Conservation (phyloP, 2,329 filamentous ascomycete species). For the Ambrosiella cleistominuta region DNA sequence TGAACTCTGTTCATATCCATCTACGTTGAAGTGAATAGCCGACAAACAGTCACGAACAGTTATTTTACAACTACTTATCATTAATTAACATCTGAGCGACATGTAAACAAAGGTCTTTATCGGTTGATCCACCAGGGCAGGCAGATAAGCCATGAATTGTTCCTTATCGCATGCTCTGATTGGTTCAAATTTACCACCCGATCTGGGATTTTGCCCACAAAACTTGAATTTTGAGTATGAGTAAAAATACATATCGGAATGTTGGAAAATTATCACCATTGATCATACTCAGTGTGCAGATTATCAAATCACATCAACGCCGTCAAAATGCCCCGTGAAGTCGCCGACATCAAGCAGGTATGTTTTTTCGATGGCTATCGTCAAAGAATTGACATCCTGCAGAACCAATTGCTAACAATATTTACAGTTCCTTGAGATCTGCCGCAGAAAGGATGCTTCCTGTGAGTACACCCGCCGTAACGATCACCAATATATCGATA, state of each 20-base stretch:
- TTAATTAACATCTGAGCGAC: background rate
- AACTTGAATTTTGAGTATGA: conserved; percentile 8
- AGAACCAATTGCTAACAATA: conserved; percentile 7
- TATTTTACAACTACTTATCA: background rate
- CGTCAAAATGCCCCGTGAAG: conserved; percentile 87
- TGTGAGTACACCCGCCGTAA: conserved; percentile 44
- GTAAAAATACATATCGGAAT: conserved; percentile 12
- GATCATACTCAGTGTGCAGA: conserved; percentile 13
- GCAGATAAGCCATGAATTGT: conserved; percentile 9
- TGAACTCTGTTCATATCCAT: too few relatives aligned
- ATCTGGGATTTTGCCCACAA: conserved; percentile 13
- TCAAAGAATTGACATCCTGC: background rate
- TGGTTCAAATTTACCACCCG: conserved; percentile 8
- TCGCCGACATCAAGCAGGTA: conserved; percentile 90
- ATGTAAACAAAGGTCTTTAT: background rate
- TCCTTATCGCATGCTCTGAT: background rate
- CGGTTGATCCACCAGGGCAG: conserved; percentile 11
- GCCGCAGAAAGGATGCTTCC: conserved; percentile 96
- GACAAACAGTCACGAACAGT: too few relatives aligned
- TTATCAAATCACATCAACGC: conserved; percentile 13
- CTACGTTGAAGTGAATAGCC: too few relatives aligned
- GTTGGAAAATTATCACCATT: conserved; percentile 13
- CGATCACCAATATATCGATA: background rate
- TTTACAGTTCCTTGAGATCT: conserved; percentile 97
- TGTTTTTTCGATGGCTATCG: conserved; percentile 14